phyloP scores from a whole-genome alignment of 306 rosid species.

The Quercus variabilis region DNA sequence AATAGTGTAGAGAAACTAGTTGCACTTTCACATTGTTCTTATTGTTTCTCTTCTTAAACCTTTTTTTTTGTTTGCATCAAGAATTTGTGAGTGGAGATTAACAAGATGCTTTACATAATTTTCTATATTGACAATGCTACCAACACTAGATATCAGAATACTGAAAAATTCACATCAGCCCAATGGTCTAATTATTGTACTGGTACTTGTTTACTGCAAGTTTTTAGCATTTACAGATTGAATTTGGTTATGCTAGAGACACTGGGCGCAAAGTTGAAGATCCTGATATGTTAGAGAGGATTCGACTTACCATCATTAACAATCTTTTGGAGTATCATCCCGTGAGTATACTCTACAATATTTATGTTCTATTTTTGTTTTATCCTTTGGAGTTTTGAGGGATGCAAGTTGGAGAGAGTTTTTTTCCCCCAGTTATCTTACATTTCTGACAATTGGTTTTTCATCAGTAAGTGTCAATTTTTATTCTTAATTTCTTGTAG shows the following conservation, averaged over 20 bases:
- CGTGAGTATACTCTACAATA: slow-evolving; percentile 40
- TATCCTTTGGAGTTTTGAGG: slow-evolving; percentile 14
- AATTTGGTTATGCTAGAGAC: slow-evolving; percentile 50
- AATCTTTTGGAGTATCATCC: slow-evolving; percentile 94
- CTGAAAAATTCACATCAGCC: slow-evolving; percentile 1
- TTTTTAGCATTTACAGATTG: slow-evolving; percentile 24
- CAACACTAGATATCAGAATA: background rate
- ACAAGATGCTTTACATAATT: background rate
- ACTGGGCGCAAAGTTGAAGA: slow-evolving; percentile 97
- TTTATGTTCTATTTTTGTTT: background rate
- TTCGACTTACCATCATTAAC: slow-evolving; percentile 88
- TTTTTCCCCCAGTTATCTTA: slow-evolving; percentile 1
- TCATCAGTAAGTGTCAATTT: background rate
- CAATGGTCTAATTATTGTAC: background rate
- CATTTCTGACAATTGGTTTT: background rate
- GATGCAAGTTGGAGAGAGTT: slow-evolving; percentile 9
- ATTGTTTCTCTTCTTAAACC: background rate
- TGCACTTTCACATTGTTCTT: background rate
- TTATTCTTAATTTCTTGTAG: slow-evolving; percentile 38
- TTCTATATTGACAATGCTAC: background rate
- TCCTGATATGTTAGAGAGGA: slow-evolving; percentile 89
- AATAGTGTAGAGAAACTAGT: background rate
- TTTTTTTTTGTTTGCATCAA: background rate
- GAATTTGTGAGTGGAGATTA: background rate
- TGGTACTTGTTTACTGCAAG: slow-evolving; percentile 9